phyloP scores from a whole-genome alignment of 148 eudicot species.

The Fallopia convolvulus region DNA sequence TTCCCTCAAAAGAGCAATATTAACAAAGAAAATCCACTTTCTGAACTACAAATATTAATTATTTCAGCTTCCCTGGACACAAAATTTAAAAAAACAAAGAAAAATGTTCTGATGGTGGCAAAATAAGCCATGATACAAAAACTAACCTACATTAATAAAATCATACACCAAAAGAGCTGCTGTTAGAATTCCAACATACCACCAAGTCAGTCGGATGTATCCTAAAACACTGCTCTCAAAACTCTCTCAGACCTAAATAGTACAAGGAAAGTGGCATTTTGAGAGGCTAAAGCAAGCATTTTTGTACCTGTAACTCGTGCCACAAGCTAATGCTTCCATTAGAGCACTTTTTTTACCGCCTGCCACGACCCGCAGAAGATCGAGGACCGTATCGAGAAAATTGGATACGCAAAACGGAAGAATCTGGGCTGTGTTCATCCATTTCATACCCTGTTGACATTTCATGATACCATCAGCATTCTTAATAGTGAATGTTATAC shows the following conservation, averaged over 20 bases:
- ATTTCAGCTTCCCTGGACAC: not conserved
- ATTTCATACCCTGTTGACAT: slow-evolving; percentile 51
- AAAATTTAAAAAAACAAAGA: not conserved
- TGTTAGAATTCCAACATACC: not conserved
- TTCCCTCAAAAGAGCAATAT: not conserved
- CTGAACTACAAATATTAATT: not conserved
- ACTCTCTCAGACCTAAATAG: not conserved
- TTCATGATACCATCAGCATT: not conserved
- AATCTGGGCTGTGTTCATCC: slow-evolving; percentile 60
- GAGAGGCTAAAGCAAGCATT: not conserved
- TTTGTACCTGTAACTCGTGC: not conserved
- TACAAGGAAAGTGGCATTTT: not conserved
- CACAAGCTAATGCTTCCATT: not conserved
- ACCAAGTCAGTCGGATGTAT: not conserved
- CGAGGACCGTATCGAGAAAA: slow-evolving; percentile 66
- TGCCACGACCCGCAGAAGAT: slow-evolving; percentile 31
- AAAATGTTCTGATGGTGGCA: not conserved
- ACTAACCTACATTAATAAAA: not conserved
- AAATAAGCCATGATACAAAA: not conserved
- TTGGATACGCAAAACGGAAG: slow-evolving; percentile 51
- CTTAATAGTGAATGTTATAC: not conserved
- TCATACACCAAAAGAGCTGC: slow-evolving; percentile 7
- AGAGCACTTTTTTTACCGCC: slow-evolving; percentile 22
- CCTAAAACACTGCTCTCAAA: not conserved
- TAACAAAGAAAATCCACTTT: not conserved